Evolutionary conservation across 176 grass and related monocot species (phyloP).

Genomic region (Triticum monococcum): DNA sequence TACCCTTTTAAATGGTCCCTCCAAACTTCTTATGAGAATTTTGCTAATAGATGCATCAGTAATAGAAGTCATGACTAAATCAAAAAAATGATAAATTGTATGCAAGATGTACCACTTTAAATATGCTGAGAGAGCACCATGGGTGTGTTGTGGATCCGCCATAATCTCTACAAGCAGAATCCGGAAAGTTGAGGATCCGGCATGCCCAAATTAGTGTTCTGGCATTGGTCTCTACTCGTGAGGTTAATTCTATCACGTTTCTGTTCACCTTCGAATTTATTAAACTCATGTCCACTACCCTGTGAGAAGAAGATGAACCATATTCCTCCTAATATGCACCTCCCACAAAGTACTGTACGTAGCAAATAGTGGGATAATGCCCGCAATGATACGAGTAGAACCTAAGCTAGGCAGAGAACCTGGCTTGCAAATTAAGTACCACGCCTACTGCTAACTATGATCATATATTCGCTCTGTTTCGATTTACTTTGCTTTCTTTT

Average conservation of each 20-base stretch:
- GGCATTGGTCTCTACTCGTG: not conserved
- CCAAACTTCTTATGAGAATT: too few relatives aligned
- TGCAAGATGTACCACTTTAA: too few relatives aligned
- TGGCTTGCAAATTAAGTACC: not conserved
- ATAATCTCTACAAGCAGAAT: not conserved
- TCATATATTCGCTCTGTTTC: too few relatives aligned
- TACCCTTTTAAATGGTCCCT: too few relatives aligned
- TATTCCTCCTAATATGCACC: not conserved
- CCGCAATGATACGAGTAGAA: not conserved
- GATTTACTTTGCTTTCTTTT: too few relatives aligned
- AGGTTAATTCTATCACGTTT: not conserved
- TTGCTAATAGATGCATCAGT: too few relatives aligned
- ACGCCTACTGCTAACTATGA: too few relatives aligned
- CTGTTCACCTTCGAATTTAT: not conserved
- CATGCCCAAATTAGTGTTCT: not conserved
- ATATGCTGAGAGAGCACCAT: too few relatives aligned
- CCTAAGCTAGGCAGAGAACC: not conserved
- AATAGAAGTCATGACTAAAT: too few relatives aligned
- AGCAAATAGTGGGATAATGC: not conserved
- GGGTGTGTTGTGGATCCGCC: too few relatives aligned
- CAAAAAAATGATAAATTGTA: too few relatives aligned
- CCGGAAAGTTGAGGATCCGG: not conserved
- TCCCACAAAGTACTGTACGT: not conserved
- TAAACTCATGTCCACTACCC: not conserved
- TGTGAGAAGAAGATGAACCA: not conserved